These are phyloP conservation scores for Albugo laibachii DNA, from an alignment of 352 stramenopile genomes.

Conservation along the genomic window DNA sequence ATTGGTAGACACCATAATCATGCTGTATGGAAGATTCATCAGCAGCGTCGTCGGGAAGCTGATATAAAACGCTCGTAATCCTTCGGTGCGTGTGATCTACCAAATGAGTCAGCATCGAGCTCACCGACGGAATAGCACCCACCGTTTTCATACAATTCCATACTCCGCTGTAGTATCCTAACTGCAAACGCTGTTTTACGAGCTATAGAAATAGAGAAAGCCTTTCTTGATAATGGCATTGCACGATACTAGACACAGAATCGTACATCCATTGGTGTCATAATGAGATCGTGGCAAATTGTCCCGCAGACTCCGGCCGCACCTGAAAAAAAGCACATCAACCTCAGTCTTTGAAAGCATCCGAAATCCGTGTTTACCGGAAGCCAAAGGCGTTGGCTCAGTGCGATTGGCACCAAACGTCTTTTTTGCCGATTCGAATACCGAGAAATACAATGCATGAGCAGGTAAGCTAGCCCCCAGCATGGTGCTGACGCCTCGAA, in stretches of 20 bases:
- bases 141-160: slow-evolving; percentile 75
- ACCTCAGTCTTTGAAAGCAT: slow-evolving; percentile 1
- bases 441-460: slow-evolving; percentile 87
- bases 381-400: slow-evolving; percentile 50
- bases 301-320: slow-evolving; percentile 86
- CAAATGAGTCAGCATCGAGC: slow-evolving; percentile 5
- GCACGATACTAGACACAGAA: neutral
- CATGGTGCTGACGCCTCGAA: slow-evolving; percentile 95
- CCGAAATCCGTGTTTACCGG: slow-evolving; percentile 10
- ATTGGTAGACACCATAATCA: slow-evolving; percentile 96
- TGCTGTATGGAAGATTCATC: slow-evolving; percentile 95
- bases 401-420: slow-evolving; percentile 43
- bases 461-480: slow-evolving; percentile 93
- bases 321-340: slow-evolving; percentile 14
- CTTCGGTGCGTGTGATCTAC: slow-evolving; percentile 59
- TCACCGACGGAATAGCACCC: neutral
- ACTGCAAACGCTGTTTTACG: slow-evolving; percentile 97
- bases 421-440: slow-evolving; percentile 83
- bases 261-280: slow-evolving; percentile 94
- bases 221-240: neutral
- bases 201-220: slow-evolving; percentile 29
- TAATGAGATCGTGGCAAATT: slow-evolving; percentile 94
- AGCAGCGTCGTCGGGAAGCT: slow-evolving; percentile 95
- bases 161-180: slow-evolving; percentile 93
- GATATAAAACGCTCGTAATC: slow-evolving; percentile 75